Base-by-base conservation (phyloP, 345 rosid genomes). In the Anastatica hierochuntica region DNA sequence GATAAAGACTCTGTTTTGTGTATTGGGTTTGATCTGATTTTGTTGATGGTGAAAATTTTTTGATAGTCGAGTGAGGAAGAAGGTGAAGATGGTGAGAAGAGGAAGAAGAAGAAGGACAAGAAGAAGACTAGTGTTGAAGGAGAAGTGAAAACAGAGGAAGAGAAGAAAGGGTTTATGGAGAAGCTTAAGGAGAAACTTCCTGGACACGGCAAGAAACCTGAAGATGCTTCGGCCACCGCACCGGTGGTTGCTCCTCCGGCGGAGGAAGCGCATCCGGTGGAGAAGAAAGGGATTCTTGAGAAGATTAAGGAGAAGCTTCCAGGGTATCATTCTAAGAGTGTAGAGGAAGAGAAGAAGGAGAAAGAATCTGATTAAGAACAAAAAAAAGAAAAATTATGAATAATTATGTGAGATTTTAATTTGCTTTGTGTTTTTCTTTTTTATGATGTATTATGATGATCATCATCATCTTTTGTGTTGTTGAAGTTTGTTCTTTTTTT, bases 291-390 rank as follows among this genome's bases (percentile, higher is more conserved):
- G 0, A 38, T 88, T 11, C 5, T 88, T 8, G 96, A 88, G 82
- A 88, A 88, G 76, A 80, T 88, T 53, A 88, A 88, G 76, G 96
- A 80, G 74, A 88, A 84, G 67, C 66, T 88, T n/a, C 96, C 96
- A 35, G 96, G 96, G 1, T 78, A 78, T 33, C 94, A 84, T 57
- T 53, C 79, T 10, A 88, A 84, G 72, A 54, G 46, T 4, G 73
- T 58, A 3, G 84, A 74, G 15, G 83, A 68, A 18, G 72, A 64
- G 60, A 76, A 72, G 15, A 71, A 72, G 49, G 78, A 60, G 4
- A 61, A 72, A 10, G 73, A 64, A 19, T 36, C 47, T 16, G 58
- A 19, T 27, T 52, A 16, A 48, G 5, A 16, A 29, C 1, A 1
- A 4, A 14, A 9, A 54, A 27, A 38, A 54, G 9, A 68, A 38